Evolutionary conservation across 2,329 filamentous ascomycete species (phyloP).

Genomic region (Paraphaeosphaeria sporulosa): DNA sequence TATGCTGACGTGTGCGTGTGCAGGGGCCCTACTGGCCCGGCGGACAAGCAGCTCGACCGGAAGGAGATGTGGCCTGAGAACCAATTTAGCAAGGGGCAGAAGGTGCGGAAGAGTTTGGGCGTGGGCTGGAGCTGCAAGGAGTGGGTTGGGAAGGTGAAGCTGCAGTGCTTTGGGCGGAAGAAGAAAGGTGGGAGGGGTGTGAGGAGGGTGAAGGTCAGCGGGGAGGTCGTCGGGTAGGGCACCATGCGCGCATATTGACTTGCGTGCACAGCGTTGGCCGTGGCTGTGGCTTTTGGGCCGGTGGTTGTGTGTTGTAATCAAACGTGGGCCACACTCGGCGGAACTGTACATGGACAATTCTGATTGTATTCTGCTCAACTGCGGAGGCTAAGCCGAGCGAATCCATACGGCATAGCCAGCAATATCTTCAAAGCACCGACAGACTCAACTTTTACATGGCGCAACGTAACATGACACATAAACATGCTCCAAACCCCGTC

Average conservation of each 20-base stretch:
- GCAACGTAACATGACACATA: not conserved
- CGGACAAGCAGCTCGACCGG: conserved; percentile 36
- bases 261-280: not conserved
- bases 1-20: too few species aligned
- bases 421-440: not conserved
- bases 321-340: too few species aligned
- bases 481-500: not conserved
- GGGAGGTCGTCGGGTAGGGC: conserved; percentile 13
- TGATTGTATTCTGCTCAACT: too few species aligned
- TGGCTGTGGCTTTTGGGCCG: too few species aligned
- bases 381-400: not conserved
- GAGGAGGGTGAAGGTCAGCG: conserved; percentile 19
- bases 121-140: conserved; percentile 8
- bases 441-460: conserved; percentile 5
- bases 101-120: conserved; percentile 17
- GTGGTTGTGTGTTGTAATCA: too few species aligned
- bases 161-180: conserved; percentile 9
- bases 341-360: too few species aligned
- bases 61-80: conserved; percentile 29
- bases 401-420: not conserved
- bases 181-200: conserved; percentile 12
- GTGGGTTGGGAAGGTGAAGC: conserved; percentile 16
- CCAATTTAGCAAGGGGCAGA: conserved; percentile 21
- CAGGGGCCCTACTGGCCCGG: conserved; percentile 65
- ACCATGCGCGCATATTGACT: not conserved